Conservation (phyloP, 805 yeast genomes). For the Candida namnaoensis region DNA sequence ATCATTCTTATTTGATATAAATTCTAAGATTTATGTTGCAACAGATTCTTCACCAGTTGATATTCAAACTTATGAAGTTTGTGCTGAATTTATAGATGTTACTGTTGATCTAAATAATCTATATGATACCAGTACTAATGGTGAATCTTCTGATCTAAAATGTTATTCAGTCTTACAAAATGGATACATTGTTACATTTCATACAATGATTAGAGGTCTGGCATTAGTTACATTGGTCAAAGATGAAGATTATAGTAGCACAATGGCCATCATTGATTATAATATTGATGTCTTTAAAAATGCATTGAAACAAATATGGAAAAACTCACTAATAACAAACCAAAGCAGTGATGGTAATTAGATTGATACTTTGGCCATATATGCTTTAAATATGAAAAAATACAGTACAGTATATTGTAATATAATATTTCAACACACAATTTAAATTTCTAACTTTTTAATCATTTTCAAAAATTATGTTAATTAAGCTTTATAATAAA, state of each 20-base stretch:
- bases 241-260: constrained; percentile 31
- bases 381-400: no score
- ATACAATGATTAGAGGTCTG: constrained; percentile 88
- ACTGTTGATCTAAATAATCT: constrained; percentile 80
- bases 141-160: constrained; percentile 31
- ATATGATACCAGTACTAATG: constrained; percentile 29
- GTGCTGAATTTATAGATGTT: constrained; percentile 95
- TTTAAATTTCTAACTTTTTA: no score
- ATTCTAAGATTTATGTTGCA: constrained; percentile 89
- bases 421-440: no score
- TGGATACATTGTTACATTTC: constrained; percentile 76
- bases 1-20: constrained; percentile 85
- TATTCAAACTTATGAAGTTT: constrained; percentile 90
- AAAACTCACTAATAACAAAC: constrained; percentile 16
- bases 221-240: constrained; percentile 85
- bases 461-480: no score
- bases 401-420: no score
- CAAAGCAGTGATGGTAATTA: no score
- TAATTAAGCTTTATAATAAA: no score
- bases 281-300: constrained; percentile 76
- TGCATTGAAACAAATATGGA: constrained; percentile 61
- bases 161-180: constrained; percentile 73
- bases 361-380: no score
- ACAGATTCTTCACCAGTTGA: constrained; percentile 96
- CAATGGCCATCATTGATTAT: constrained; percentile 72